Evolutionary conservation across 768 basidiomycete genomes (phyloP), one percentile per base, ranked within the genome.

Genomic region (Macrolepiota fuliginosa): DNA sequence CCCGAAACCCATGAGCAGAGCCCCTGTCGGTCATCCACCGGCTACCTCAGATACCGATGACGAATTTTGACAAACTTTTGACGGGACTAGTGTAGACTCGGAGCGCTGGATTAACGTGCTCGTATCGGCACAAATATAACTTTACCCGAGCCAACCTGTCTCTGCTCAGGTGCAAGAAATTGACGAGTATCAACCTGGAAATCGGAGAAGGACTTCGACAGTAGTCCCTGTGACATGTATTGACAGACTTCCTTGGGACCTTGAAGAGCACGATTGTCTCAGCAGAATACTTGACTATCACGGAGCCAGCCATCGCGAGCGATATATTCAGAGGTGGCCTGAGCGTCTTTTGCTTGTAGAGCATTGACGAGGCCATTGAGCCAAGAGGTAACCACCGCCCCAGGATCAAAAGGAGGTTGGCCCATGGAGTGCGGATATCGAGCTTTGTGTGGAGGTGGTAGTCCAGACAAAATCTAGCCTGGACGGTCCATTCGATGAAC

Each of bases 41-140:
- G n/a, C n/a, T n/a, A n/a, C n/a, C n/a, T n/a, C n/a, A n/a, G n/a
- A n/a, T n/a, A n/a, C n/a, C n/a, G n/a, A n/a, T n/a, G n/a, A n/a
- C n/a, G n/a, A n/a, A n/a, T n/a, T n/a, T n/a, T n/a, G n/a, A n/a
- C n/a, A n/a, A n/a, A n/a, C n/a, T n/a, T n/a, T 53, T 3, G 46
- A 19, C 2, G 59, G 59, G 22, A 61, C 42, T 9, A 61, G 24
- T 9, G 52, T 47, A 9, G 42, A 54, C 37, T 49, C 13, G 0
- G 59, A 61, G 6, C 59, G 40, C 37, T 61, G 59, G 19, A 61
- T 11, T n/a, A n/a, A n/a, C n/a, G n/a, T n/a, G n/a, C n/a, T n/a
- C n/a, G n/a, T n/a, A n/a, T n/a, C n/a, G n/a, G 59, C 59, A 25
- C 42, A 45, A 4, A 32, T 24, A 54, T 32, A 61, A 11, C 17